Conservation (phyloP, 2,329 filamentous ascomycete species). For the Paramyrothecium sp. region DNA sequence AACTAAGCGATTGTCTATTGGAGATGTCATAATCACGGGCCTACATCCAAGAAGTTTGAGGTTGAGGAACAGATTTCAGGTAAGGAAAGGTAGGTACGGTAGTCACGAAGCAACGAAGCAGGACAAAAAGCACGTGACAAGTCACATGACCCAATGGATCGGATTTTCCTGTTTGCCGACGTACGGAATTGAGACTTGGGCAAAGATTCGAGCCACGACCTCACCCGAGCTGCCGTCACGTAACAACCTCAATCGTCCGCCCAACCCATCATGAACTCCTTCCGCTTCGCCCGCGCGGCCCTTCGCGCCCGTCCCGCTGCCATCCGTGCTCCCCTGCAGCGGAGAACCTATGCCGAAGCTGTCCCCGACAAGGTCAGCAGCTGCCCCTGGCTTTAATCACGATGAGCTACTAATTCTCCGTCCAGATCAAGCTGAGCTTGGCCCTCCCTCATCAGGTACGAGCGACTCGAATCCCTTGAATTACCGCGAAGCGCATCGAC, state of each 20-base stretch:
- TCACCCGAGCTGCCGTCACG: conserved; percentile 39
- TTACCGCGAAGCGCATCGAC: conserved; percentile 3
- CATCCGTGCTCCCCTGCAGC: conserved; percentile 74
- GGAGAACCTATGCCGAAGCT: conserved; percentile 88
- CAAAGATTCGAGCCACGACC: conserved; percentile 48
- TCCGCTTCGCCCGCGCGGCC: conserved; percentile 89
- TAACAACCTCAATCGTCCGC: conserved; percentile 49
- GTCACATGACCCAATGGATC: conserved; percentile 30
- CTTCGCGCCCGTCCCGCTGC: conserved; percentile 78
- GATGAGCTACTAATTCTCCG: conserved; percentile 20
- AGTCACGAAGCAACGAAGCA: too few relatives aligned
- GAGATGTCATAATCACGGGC: neutral
- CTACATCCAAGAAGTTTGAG: too few relatives aligned
- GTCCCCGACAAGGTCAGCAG: conserved; percentile 73
- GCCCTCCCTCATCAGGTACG: conserved; percentile 97
- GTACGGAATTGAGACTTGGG: conserved; percentile 36
- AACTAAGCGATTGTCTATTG: neutral
- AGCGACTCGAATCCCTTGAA: conserved; percentile 28
- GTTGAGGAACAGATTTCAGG: too few relatives aligned
- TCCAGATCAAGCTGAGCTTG: conserved; percentile 92
- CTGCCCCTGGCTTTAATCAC: conserved; percentile 18
- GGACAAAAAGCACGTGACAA: neutral
- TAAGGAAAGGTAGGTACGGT: too few relatives aligned
- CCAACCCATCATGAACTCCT: conserved; percentile 79
- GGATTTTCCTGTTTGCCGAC: conserved; percentile 40